Evolutionary conservation across 768 basidiomycete species (phyloP).

Genomic region (Psilocybe cyanescens): DNA sequence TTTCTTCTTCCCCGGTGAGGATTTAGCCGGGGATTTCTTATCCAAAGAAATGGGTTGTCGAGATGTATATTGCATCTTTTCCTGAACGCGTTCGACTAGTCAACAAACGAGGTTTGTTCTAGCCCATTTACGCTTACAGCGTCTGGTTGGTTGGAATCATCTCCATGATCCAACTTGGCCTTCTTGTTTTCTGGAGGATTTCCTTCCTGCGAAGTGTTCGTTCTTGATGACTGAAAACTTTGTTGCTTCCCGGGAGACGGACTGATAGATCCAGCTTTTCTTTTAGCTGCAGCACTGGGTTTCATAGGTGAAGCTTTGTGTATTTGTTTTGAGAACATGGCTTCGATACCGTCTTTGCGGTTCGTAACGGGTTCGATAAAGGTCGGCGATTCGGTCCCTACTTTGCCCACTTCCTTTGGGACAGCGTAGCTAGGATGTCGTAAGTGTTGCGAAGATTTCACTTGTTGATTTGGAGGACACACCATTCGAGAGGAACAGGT

Average conservation of each 20-base stretch:
- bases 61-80: neutral
- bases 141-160: constrained; percentile 12
- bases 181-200: constrained; percentile 2
- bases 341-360: constrained; percentile 85
- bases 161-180: constrained; percentile 1
- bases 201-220: neutral
- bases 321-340: constrained; percentile 76
- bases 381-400: constrained; percentile 79
- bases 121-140: neutral
- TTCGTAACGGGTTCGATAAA: constrained; percentile 81
- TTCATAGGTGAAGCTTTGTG: constrained; percentile 7
- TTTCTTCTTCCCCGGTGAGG: constrained; percentile 14
- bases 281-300: neutral
- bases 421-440: constrained; percentile 74
- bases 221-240: neutral
- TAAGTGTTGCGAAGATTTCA: neutral
- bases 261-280: constrained; percentile 1
- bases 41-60: neutral
- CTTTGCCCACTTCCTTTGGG: constrained; percentile 88
- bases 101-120: neutral
- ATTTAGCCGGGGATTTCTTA: neutral
- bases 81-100: neutral
- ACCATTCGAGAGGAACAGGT: constrained; percentile 69
- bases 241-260: neutral
- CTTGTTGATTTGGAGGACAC: constrained; percentile 22